Percentiles rank a stretch among this genome's conserved stretches.
Evolutionary conservation across 805 yeast genomes (phyloP).

Genomic region (Candida multigemmis): DNA sequence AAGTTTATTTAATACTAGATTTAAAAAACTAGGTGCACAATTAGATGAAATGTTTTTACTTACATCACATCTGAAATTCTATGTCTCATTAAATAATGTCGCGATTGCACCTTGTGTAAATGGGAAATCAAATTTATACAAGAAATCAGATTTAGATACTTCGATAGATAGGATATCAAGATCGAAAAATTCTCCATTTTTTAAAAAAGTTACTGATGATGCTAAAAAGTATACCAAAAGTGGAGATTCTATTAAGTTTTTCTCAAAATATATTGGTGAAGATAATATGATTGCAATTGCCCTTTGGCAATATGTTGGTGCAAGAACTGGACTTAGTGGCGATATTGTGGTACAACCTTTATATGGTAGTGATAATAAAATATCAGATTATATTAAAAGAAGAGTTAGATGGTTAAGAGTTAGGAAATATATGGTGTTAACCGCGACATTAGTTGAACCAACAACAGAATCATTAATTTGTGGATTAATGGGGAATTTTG

Average conservation of each 20-base stretch:
- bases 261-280: slow-evolving; percentile 80
- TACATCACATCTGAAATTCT: slow-evolving; percentile 81
- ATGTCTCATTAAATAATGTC: slow-evolving; percentile 65
- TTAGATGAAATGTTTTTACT: slow-evolving; percentile 80
- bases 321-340: slow-evolving; percentile 69
- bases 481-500: slow-evolving; percentile 59
- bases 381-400: slow-evolving; percentile 53
- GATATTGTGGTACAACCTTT: slow-evolving; percentile 75
- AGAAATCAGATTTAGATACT: slow-evolving; percentile 53
- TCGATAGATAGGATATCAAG: slow-evolving; percentile 40
- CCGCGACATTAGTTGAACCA: slow-evolving; percentile 81
- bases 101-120: slow-evolving; percentile 83
- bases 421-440: slow-evolving; percentile 77
- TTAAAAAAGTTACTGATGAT: slow-evolving; percentile 17
- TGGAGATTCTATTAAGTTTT: slow-evolving; percentile 52
- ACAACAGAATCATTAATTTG: slow-evolving; percentile 69
- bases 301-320: slow-evolving; percentile 58
- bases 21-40: slow-evolving; percentile 44
- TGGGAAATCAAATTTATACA: slow-evolving; percentile 78
- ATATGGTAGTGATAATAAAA: slow-evolving; percentile 27
- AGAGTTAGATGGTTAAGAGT: slow-evolving; percentile 82
- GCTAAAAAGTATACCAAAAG: slow-evolving; percentile 24
- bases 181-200: slow-evolving; percentile 15
- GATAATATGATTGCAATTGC: slow-evolving; percentile 90
- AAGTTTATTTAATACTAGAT: slow-evolving; percentile 3